Evolutionary conservation across 2,329 filamentous ascomycete species (phyloP).

Genomic region (Fusarium xylarioides): DNA sequence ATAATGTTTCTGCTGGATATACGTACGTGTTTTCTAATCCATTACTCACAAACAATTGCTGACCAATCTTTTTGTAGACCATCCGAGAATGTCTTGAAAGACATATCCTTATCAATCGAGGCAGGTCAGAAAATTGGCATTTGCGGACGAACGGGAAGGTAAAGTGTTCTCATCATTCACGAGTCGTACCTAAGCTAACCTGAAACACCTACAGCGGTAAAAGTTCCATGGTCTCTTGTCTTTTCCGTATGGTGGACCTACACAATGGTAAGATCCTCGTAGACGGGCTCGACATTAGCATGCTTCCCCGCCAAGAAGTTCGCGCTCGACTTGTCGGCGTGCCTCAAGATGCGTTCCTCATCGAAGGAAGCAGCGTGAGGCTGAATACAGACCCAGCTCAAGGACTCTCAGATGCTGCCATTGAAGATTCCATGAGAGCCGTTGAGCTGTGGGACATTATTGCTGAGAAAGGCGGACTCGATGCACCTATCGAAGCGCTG

Average conservation of each 20-base stretch:
- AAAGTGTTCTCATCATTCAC: not conserved
- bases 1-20: constrained; percentile 54
- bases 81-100: constrained; percentile 9
- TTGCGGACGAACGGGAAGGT: constrained; percentile 34
- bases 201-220: constrained; percentile 52
- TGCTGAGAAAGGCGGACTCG: constrained; percentile 49
- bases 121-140: constrained; percentile 32
- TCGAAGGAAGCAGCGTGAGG: constrained; percentile 54
- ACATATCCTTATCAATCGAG: constrained; percentile 13
- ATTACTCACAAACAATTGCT: not conserved
- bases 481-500: constrained; percentile 44
- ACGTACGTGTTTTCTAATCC: not conserved
- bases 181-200: not conserved
- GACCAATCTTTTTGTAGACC: not conserved
- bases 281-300: constrained; percentile 53
- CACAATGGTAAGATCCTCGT: constrained; percentile 54
- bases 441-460: constrained; percentile 57
- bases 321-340: constrained; percentile 51
- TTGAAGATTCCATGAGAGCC: constrained; percentile 55
- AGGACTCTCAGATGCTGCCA: constrained; percentile 49
- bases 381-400: constrained; percentile 57
- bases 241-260: constrained; percentile 58
- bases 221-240: constrained; percentile 48
- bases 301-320: constrained; percentile 38
- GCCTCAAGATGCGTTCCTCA: constrained; percentile 61